Base-by-base conservation (phyloP, 2,329 filamentous ascomycete genomes). In the Cercospora beticola region DNA sequence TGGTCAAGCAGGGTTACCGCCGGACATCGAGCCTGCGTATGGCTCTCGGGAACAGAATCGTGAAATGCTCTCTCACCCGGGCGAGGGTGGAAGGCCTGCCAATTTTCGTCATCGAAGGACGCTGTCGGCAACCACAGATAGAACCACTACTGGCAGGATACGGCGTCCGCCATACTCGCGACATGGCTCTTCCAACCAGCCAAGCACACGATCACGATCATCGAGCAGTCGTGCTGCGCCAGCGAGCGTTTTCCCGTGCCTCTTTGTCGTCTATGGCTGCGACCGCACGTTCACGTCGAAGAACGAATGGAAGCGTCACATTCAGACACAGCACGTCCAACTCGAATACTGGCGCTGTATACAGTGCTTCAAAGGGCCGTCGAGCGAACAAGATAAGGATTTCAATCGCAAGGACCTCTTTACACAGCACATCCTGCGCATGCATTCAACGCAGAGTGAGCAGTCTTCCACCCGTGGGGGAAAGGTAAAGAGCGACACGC, bases 351-450 rank as follows among this genome's bases (percentile, higher is more conserved):
- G 90, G 87, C 84, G 90, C 67, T 98, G 94, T 81, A 86, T 89
- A 72, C 83, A 90, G 33, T 90, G 87, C 69, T 5, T 36, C 0
- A 2, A 40, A n/a, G 16, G 36, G 3, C 5, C 5, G 4, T 4
- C 14, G 8, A n/a, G 36, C 36, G 36, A 40, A 3, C 14, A 40
- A 3, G 2, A 16, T 14, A 36, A 36, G 33, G 6, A 3, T 79
- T 98, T 97, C 83, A 97, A 97, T 80, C 91, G 94, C 75, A 97
- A 96, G 78, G 94, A 98, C 76, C 87, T 97, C 9, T 97, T 94
- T 81, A 92, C 90, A 0, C 93, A 97, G 76, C 94, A 97, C 76
- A 85, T 94, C 2, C 87, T 92, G 5, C 90, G 94, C 58, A 96
- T 96, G 92, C 94, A 97, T 86, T 87, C 31, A 6, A 0, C 16